phyloP scores from a whole-genome alignment of 2,329 filamentous ascomycete species.

The Microcyclosporella mali region DNA sequence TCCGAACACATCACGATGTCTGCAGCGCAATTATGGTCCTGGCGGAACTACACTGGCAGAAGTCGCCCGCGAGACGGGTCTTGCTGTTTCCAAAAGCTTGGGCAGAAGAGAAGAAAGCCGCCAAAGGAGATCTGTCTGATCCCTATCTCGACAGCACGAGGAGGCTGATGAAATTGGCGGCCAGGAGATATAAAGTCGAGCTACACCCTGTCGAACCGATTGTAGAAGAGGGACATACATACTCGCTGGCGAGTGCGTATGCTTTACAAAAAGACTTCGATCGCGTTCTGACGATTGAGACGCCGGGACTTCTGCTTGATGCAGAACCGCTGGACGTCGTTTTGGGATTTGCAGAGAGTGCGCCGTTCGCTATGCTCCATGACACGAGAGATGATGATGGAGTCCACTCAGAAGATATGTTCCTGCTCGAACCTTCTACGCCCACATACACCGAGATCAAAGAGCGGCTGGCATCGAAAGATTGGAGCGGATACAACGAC shows the following conservation, averaged over 20 bases:
- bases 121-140: slow-evolving; percentile 34
- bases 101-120: slow-evolving; percentile 30
- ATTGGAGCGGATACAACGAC: slow-evolving; percentile 18
- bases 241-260: slow-evolving; percentile 42
- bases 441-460: slow-evolving; percentile 15
- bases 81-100: slow-evolving; percentile 41
- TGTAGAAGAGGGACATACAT: slow-evolving; percentile 27
- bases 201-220: slow-evolving; percentile 40
- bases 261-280: slow-evolving; percentile 39
- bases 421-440: slow-evolving; percentile 25
- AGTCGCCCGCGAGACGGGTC: slow-evolving; percentile 41
- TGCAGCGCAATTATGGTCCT: slow-evolving; percentile 47
- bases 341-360: slow-evolving; percentile 27
- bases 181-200: slow-evolving; percentile 41
- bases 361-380: slow-evolving; percentile 28
- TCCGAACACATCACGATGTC: slow-evolving; percentile 40
- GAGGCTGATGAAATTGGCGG: slow-evolving; percentile 41
- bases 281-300: slow-evolving; percentile 40
- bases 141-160: slow-evolving; percentile 40
- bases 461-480: slow-evolving; percentile 11
- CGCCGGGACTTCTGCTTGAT: slow-evolving; percentile 42
- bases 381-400: slow-evolving; percentile 22
- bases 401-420: slow-evolving; percentile 30
- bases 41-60: slow-evolving; percentile 40
- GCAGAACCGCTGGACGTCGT: slow-evolving; percentile 41